A percentile compares a stretch with the other conserved stretches of the same genome.
phyloP scores from a whole-genome alignment of 2,329 filamentous ascomycete genomes.

The Orbilia quercus region DNA sequence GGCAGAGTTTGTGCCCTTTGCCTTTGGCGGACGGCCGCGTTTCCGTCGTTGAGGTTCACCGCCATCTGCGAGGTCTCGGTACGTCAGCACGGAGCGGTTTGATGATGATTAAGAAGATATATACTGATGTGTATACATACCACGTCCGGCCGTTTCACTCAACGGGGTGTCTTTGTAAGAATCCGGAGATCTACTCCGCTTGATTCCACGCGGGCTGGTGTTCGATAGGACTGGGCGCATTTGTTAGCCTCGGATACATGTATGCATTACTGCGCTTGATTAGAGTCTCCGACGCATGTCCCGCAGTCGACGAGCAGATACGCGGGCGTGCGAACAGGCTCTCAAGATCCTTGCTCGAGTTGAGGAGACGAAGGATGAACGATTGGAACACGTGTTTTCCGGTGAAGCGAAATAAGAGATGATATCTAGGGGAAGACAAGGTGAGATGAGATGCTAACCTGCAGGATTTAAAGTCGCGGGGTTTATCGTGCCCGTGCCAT shows the following conservation, averaged over 20 bases:
- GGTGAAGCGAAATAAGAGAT: slow-evolving; percentile 37
- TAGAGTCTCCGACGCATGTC: not conserved
- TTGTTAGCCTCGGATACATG: slow-evolving; percentile 5
- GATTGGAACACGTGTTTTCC: slow-evolving; percentile 47
- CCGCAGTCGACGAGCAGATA: slow-evolving; percentile 6
- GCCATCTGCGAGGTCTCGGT: slow-evolving; percentile 57
- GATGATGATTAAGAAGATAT: too few relatives aligned
- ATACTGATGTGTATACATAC: slow-evolving; percentile 71
- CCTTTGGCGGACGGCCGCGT: slow-evolving; percentile 67
- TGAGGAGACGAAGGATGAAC: slow-evolving; percentile 37
- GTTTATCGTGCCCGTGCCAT: slow-evolving; percentile 90
- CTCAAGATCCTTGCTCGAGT: slow-evolving; percentile 4
- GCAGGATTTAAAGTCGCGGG: slow-evolving; percentile 84
- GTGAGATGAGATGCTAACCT: slow-evolving; percentile 70
- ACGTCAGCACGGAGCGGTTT: too few relatives aligned
- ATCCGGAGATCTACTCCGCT: slow-evolving; percentile 80
- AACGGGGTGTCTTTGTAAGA: slow-evolving; percentile 69
- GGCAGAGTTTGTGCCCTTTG: slow-evolving; percentile 61
- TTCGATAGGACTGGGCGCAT: slow-evolving; percentile 63
- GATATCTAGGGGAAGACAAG: slow-evolving; percentile 20
- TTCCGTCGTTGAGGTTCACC: slow-evolving; percentile 64
- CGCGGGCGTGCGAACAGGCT: too few relatives aligned
- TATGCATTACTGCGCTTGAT: too few relatives aligned
- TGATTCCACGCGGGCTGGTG: slow-evolving; percentile 75
- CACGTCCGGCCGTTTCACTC: slow-evolving; percentile 75